These are phyloP conservation scores for Dalbergia oliveri DNA, from an alignment of 306 rosid genomes.

Conservation along the genomic window DNA sequence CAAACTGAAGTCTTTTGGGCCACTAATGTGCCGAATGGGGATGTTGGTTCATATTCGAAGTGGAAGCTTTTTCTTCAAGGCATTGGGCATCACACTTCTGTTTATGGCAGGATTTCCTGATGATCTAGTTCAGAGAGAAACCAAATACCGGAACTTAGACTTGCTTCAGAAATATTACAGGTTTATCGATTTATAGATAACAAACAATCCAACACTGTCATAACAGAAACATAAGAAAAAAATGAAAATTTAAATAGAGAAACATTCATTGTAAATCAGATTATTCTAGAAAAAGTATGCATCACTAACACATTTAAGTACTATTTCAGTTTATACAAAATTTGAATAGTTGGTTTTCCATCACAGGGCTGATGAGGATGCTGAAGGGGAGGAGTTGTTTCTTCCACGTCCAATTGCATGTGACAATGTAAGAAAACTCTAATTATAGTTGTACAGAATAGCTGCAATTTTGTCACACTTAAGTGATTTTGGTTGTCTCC, in stretches of 20 bases:
- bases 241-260: neutral
- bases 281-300: neutral
- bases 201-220: neutral
- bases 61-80: slow-evolving; percentile 96
- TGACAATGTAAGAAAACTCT: slow-evolving; percentile 56
- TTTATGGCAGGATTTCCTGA: slow-evolving; percentile 95
- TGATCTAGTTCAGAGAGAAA: slow-evolving; percentile 82
- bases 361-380: slow-evolving; percentile 81
- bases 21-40: slow-evolving; percentile 59
- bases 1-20: slow-evolving; percentile 80
- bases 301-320: neutral
- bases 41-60: slow-evolving; percentile 72
- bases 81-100: slow-evolving; percentile 85
- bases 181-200: slow-evolving; percentile 47
- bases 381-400: slow-evolving; percentile 77
- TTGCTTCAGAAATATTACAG: slow-evolving; percentile 93
- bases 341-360: neutral
- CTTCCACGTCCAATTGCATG: slow-evolving; percentile 45
- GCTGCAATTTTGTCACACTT: neutral
- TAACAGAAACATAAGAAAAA: neutral
- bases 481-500: neutral
- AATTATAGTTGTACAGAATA: neutral
- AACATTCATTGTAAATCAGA: neutral
- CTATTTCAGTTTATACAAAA: neutral
- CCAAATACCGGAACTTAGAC: slow-evolving; percentile 80